Evolutionary conservation across 75 land plant species (phyloP), one percentile per base, ranked within the genome.

Genomic region (Gnetum montanum): DNA sequence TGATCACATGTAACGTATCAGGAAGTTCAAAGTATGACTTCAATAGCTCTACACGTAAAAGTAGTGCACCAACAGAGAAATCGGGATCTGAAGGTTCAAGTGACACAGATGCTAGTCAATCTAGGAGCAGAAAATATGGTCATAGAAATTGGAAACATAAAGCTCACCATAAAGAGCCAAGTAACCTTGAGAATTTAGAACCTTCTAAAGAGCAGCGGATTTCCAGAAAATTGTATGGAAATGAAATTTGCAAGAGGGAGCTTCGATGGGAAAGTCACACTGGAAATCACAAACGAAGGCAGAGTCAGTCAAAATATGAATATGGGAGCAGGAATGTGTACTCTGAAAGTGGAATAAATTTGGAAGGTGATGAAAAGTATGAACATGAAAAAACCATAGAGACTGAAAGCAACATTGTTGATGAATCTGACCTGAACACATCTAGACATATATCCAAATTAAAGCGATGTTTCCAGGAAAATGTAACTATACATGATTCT

Each of bases 351-450:
- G 53, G 16, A 40, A 43, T 43, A 50, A 64, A 54, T 64, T 18
- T 26, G n/a, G 54, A 36, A 52, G 64, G 22, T 33, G 40, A 64
- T n/a, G 51, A 68, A 31, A 68, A 58, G 33, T 64, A 64, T n/a
- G 57, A 38, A 30, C 54, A 44, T 24, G 68, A 68, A n/a, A 57
- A 54, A 13, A 29, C 41, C 31, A 66, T 46, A 51, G 70, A 36
- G 18, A 53, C 35, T 3, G 55, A 53, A 35, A 63, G 57, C 35
- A 55, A 67, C 41, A 38, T 46, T 22, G 31, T 56, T 31, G 71
- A 33, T 43, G 58, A 54, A 34, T 65, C 44, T 18, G 28, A 38
- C n/a, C 50, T 41, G 13, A 27, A 46, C 10, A 37, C 40, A 16
- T 54, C 34, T 20, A 50, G 54, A 27, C 38, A 35, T 51, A 56